phyloP scores from a whole-genome alignment of 2,329 filamentous ascomycete species.

The Lizonia empirigonia region DNA sequence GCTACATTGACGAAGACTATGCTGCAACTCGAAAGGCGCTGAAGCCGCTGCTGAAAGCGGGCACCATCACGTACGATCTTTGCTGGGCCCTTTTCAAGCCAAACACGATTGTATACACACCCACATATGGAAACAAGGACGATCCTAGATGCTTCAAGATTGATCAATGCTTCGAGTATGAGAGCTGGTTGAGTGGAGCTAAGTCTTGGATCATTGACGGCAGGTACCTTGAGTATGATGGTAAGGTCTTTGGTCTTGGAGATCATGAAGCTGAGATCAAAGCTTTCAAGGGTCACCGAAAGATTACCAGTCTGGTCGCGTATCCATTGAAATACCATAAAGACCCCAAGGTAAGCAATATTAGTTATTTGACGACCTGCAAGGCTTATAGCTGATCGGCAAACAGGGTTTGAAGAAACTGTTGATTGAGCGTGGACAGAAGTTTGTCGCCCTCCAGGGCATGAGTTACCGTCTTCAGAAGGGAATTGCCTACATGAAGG shows the following conservation, averaged over 20 bases:
- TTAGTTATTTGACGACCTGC: no score
- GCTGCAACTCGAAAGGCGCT: constrained; percentile 77
- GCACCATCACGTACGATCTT: constrained; percentile 86
- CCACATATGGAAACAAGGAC: constrained; percentile 76
- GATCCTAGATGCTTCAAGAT: constrained; percentile 84
- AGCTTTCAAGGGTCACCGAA: constrained; percentile 78
- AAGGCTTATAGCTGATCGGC: constrained; percentile 6
- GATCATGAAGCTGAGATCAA: constrained; percentile 71
- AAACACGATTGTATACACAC: constrained; percentile 76
- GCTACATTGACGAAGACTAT: constrained; percentile 83
- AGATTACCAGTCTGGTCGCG: constrained; percentile 77
- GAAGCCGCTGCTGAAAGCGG: constrained; percentile 78
- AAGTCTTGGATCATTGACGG: constrained; percentile 79
- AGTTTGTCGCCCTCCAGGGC: constrained; percentile 79
- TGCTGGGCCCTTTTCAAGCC: constrained; percentile 91
- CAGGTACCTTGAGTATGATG: constrained; percentile 84
- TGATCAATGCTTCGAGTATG: constrained; percentile 73
- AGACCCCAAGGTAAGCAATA: constrained; percentile 58
- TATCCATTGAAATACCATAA: constrained; percentile 84
- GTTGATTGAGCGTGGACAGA: constrained; percentile 80
- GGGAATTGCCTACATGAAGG: constrained; percentile 84
- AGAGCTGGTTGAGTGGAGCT: constrained; percentile 68
- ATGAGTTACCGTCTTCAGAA: constrained; percentile 84
- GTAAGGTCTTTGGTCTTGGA: constrained; percentile 81
- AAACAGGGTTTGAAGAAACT: constrained; percentile 61